A percentile compares a stretch with the other conserved stretches of the same genome.
These are phyloP conservation scores for Umbellularia californica DNA, from an alignment of 164 flowering plant species.

Conservation along the genomic window DNA sequence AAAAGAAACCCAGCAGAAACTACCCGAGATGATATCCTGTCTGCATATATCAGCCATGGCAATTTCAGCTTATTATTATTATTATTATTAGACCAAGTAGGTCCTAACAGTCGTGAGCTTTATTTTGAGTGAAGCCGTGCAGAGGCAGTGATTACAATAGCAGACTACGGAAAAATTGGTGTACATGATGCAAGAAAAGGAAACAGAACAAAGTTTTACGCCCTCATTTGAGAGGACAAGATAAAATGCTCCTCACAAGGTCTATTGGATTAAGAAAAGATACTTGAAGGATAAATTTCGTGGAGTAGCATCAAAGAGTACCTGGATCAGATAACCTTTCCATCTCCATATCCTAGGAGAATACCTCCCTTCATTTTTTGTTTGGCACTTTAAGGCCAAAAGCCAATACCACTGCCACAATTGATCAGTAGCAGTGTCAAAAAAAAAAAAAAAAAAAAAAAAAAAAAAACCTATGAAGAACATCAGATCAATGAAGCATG, in stretches of 20 bases:
- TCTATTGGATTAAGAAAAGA: neutral
- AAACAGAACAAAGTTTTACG: too few species aligned
- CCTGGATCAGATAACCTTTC: conserved; percentile 76
- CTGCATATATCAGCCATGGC: neutral
- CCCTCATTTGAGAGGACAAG: too few species aligned
- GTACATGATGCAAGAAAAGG: too few species aligned
- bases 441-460: neutral
- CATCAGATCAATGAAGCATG: conserved; percentile 3
- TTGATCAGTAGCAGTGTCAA: conserved; percentile 7
- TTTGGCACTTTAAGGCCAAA: conserved; percentile 50
- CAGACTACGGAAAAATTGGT: too few species aligned
- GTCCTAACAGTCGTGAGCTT: neutral
- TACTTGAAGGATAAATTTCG: neutral
- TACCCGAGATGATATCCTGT: neutral
- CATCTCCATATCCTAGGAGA: conserved; percentile 71
- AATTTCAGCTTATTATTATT: too few species aligned
- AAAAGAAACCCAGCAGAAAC: neutral
- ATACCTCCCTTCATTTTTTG: conserved; percentile 23
- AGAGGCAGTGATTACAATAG: too few species aligned
- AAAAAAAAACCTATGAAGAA: neutral
- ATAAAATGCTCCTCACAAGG: too few species aligned
- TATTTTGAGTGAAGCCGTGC: too few species aligned
- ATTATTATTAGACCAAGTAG: neutral
- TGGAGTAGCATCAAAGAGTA: conserved; percentile 17
- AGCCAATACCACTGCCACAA: conserved; percentile 82